phyloP scores from a whole-genome alignment of 2,329 filamentous ascomycete species.

The Escovopsis sp. region DNA sequence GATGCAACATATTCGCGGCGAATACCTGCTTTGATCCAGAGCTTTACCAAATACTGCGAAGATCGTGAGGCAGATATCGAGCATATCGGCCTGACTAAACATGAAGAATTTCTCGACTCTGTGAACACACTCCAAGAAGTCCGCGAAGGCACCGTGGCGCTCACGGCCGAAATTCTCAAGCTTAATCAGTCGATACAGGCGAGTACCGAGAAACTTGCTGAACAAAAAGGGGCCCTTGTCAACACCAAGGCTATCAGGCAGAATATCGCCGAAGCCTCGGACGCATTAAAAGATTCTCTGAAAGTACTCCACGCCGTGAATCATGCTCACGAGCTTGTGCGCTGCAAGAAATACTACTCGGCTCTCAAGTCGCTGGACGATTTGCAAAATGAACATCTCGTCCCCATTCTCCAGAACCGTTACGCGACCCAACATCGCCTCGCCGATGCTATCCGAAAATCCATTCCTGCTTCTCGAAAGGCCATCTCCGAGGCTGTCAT shows the following conservation, averaged over 20 bases:
- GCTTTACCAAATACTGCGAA: constrained; percentile 56
- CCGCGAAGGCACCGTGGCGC: constrained; percentile 72
- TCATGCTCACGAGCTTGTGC: constrained; percentile 79
- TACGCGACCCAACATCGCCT: constrained; percentile 91
- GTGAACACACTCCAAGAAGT: constrained; percentile 90
- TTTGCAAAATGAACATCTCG: constrained; percentile 84
- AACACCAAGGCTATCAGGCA: constrained; percentile 84
- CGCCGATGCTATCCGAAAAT: constrained; percentile 89
- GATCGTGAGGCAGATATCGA: constrained; percentile 88
- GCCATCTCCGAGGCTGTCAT: constrained; percentile 94
- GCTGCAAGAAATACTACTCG: constrained; percentile 89
- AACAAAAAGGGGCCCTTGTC: constrained; percentile 87
- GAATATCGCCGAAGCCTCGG: constrained; percentile 86
- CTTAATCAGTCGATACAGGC: constrained; percentile 90
- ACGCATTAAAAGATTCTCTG: constrained; percentile 78
- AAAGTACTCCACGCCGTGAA: constrained; percentile 89
- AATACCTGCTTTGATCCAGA: constrained; percentile 59
- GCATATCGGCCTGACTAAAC: constrained; percentile 83
- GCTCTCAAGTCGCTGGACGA: constrained; percentile 90
- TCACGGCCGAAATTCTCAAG: constrained; percentile 83
- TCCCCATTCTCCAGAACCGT: constrained; percentile 57
- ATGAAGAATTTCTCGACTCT: constrained; percentile 89
- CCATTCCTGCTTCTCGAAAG: constrained; percentile 82
- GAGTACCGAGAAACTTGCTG: constrained; percentile 85
- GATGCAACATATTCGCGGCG: constrained; percentile 69